Conservation (phyloP, 163 green algal genomes). For the Chlorella variabilis region DNA sequence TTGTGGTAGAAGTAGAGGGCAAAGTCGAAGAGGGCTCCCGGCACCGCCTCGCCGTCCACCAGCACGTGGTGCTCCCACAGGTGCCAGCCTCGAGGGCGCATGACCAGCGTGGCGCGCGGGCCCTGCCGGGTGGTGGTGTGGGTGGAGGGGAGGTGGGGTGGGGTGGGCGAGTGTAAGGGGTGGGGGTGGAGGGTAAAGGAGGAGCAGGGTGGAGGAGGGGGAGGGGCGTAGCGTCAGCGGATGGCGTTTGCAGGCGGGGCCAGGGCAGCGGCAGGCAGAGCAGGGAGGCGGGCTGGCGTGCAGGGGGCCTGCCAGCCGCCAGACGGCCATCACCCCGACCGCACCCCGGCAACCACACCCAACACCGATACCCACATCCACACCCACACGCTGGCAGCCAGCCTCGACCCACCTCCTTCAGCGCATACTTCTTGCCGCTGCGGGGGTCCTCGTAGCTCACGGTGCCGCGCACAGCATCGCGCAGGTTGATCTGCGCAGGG, state of each 20-base stretch:
- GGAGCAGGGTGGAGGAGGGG: too few species aligned
- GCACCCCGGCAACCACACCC: too few species aligned
- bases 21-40: conserved; percentile 88
- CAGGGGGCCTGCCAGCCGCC: too few species aligned
- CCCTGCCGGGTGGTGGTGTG: conserved; percentile 30
- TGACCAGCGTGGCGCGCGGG: conserved; percentile 49
- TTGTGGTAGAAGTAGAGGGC: conserved; percentile 91
- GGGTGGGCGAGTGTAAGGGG: not conserved
- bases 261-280: too few species aligned
- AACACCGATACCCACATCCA: too few species aligned
- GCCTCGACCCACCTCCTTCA: conserved; percentile 46
- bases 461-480: conserved; percentile 73
- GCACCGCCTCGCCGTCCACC: conserved; percentile 76
- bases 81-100: conserved; percentile 88
- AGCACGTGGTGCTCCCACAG: conserved; percentile 88
- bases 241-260: too few species aligned
- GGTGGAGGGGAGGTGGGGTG: not conserved
- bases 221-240: too few species aligned
- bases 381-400: too few species aligned
- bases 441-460: conserved; percentile 54
- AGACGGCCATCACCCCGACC: too few species aligned
- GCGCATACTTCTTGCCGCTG: conserved; percentile 59
- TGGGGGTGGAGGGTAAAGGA: not conserved
- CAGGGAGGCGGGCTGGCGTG: too few species aligned
- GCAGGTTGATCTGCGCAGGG: conserved; percentile 72